Conservation (phyloP, 768 basidiomycete species). For the Amyloporia xantha region DNA sequence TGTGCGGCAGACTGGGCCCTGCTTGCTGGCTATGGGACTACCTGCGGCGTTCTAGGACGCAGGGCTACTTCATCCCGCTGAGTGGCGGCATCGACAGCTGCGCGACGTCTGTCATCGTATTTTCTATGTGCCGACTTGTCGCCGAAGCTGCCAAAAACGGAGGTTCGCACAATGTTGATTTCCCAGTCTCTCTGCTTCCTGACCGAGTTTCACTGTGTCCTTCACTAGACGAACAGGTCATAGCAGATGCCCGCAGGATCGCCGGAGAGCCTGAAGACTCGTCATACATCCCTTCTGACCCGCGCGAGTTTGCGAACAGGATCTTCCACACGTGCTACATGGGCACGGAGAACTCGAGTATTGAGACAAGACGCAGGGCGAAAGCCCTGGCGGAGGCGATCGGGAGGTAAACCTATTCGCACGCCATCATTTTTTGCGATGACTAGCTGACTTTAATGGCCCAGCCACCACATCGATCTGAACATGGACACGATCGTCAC, state of each 20-base stretch:
- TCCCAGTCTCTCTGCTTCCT: no score
- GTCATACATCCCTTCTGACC: conserved; percentile 77
- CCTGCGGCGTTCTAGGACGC: conserved; percentile 84
- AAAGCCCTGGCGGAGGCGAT: conserved; percentile 84
- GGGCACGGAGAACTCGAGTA: conserved; percentile 95
- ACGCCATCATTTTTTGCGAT: no score
- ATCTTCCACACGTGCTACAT: conserved; percentile 99
- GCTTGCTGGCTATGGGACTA: conserved; percentile 99
- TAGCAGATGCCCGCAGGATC: conserved; percentile 85
- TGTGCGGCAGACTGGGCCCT: conserved; percentile 68
- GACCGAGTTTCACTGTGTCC: no score
- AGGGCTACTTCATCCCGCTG: conserved; percentile 93
- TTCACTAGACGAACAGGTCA: conserved; percentile 74
- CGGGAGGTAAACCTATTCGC: conserved; percentile 86
- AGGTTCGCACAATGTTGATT: conserved; percentile 39
- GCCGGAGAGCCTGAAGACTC: conserved; percentile 79
- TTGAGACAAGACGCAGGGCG: conserved; percentile 79
- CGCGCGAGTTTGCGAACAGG: conserved; percentile 76
- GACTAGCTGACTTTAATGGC: conserved; percentile 1
- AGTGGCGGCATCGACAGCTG: conserved; percentile 98
- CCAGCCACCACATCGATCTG: conserved; percentile 89
- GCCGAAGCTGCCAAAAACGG: conserved; percentile 67
- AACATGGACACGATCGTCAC: conserved; percentile 94
- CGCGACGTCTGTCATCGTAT: conserved; percentile 92
- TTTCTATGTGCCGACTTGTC: conserved; percentile 93